Conservation (phyloP, 768 basidiomycete genomes). For the Cubamyces lactineus region DNA sequence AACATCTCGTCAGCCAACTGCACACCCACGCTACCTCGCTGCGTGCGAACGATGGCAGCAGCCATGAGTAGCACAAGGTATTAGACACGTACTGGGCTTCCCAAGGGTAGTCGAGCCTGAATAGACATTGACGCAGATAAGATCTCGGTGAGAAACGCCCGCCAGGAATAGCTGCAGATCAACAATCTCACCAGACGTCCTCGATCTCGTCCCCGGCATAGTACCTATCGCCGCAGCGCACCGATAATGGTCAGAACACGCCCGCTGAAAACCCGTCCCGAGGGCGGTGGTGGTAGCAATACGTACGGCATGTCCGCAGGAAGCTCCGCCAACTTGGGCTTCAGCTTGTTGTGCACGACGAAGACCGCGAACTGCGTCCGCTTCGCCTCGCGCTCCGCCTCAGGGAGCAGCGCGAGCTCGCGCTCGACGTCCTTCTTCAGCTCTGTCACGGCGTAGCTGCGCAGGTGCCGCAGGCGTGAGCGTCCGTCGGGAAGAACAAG, state of each 20-base stretch:
- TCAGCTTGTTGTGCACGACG: constrained; percentile 94
- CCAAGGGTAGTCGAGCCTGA: constrained; percentile 86
- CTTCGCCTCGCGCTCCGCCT: constrained; percentile 68
- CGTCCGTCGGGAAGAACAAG: neutral
- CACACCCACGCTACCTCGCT: neutral
- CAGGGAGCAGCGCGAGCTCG: constrained; percentile 65
- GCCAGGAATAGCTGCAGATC: constrained; percentile 16
- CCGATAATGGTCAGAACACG: constrained; percentile 28
- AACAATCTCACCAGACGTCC: constrained; percentile 63
- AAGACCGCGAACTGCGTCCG: constrained; percentile 88
- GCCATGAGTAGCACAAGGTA: neutral
- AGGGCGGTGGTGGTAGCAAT: constrained; percentile 15
- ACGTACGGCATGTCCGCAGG: constrained; percentile 68
- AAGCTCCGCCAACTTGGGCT: constrained; percentile 78
- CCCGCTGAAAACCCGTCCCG: neutral
- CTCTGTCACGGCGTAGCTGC: constrained; percentile 88
- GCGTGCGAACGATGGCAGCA: constrained; percentile 3
- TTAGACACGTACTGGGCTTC: constrained; percentile 62
- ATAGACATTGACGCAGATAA: constrained; percentile 12
- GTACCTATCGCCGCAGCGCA: constrained; percentile 49
- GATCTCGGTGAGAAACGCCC: constrained; percentile 9
- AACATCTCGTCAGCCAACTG: constrained; percentile 11
- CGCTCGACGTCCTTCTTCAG: constrained; percentile 86
- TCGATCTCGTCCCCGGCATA: constrained; percentile 78
- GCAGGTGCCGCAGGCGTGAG: neutral